Evolutionary conservation across 164 flowering plant genomes (phyloP), one percentile per base, ranked within the genome.

Genomic region (Platanus orientalis): DNA sequence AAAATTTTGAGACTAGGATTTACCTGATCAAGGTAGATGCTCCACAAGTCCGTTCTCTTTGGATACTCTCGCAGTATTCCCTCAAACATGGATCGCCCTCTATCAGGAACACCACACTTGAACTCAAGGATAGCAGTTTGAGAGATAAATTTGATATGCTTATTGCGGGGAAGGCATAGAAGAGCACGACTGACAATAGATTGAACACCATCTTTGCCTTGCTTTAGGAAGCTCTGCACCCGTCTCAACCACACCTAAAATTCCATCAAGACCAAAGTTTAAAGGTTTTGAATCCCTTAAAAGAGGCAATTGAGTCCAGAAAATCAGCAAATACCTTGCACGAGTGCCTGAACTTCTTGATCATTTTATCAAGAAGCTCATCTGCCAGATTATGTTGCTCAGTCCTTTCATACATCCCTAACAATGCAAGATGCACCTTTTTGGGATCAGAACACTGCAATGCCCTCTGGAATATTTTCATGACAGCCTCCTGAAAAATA

Each of bases 31-130:
- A 94, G 78, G 67, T 94, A 94, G 47, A 88, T 66, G 58, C 85
- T 94, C 99, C 99, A 94, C 68, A 94, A 68, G 71, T 94, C 99
- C 21, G 84, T 86, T 71, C 93, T 84, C 73, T 88, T 94, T 11
- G 99, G 99, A 63, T 84, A 85, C 69, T 89, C 93, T 58, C 84
- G 72, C 61, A 94, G 67, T 54, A 94, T 79, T 64, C 77, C 81
- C 75, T 94, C 99, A 74, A 94, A 91, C 82, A 89, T 61, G 28
- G 96, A 76, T 58, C 97, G 71, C 13, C 88, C 99, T 71, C 87
- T 81, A 63, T 94, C 96, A 36, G 97, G 81, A 47, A 81, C 80
- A 20, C 96, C 99, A 70, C 73, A 69, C 73, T 88, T 89, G 75
- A 87, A 94, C 80, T 86, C 89, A 63, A 83, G 87, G 39, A 89